phyloP scores from a whole-genome alignment of 2,329 filamentous ascomycete genomes.

The Hypoxylon rubiginosum region DNA sequence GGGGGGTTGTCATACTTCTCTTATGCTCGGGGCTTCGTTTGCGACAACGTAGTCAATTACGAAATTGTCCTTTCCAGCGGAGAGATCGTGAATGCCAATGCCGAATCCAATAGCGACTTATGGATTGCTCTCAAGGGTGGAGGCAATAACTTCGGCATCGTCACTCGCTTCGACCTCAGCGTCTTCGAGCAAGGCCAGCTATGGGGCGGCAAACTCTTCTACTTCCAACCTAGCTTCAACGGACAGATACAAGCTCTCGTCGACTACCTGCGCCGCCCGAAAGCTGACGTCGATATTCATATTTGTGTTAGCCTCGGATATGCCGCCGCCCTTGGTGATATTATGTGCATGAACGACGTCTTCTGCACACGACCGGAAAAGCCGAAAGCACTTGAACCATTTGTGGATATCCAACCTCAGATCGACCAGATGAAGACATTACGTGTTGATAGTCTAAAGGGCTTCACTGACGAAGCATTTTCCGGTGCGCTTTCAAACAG shows the following conservation, averaged over 20 bases:
- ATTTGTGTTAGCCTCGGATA: conserved; percentile 37
- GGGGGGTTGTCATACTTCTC: conserved; percentile 32
- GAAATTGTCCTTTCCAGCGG: conserved; percentile 56
- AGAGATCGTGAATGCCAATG: conserved; percentile 54
- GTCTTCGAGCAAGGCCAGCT: conserved; percentile 41
- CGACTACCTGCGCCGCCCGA: conserved; percentile 22
- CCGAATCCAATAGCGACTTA: conserved; percentile 46
- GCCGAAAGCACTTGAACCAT: conserved; percentile 35
- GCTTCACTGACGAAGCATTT: conserved; percentile 33
- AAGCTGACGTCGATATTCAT: conserved; percentile 21
- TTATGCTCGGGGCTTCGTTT: conserved; percentile 30
- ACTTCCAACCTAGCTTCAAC: conserved; percentile 35
- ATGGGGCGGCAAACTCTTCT: conserved; percentile 51
- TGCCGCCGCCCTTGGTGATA: conserved; percentile 13
- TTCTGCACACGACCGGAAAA: conserved; percentile 29
- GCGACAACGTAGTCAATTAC: conserved; percentile 42
- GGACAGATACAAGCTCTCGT: conserved; percentile 33
- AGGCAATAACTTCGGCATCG: conserved; percentile 50
- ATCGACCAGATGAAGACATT: conserved; percentile 35
- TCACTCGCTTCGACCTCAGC: conserved; percentile 47
- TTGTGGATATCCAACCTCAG: conserved; percentile 36
- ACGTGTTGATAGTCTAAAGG: conserved; percentile 31
- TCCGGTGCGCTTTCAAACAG: conserved; percentile 17
- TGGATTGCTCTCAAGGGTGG: conserved; percentile 50
- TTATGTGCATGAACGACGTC: conserved; percentile 15